Percentiles rank a stretch among this genome's conserved stretches.
Evolutionary conservation across 768 basidiomycete genomes (phyloP).

Genomic region (Lanmaoa pseudosensibilis): DNA sequence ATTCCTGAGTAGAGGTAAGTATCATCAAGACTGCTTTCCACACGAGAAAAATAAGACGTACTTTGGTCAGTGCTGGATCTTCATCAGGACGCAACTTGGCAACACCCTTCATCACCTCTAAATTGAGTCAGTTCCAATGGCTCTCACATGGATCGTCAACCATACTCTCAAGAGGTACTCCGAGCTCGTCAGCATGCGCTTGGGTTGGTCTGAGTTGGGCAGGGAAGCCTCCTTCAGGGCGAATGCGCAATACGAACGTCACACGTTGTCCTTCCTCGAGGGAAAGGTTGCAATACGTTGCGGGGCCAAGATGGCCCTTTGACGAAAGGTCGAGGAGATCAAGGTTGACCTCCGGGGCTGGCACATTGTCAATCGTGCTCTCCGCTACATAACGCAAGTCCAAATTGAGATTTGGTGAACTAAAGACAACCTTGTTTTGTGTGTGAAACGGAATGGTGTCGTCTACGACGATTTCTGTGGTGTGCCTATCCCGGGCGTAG

Average conservation of each 20-base stretch:
- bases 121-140: background rate
- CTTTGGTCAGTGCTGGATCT: constrained; percentile 75
- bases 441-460: constrained; percentile 38
- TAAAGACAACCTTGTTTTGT: constrained; percentile 63
- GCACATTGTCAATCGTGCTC: constrained; percentile 50
- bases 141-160: background rate
- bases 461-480: constrained; percentile 55
- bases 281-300: constrained; percentile 55
- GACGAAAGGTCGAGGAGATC: constrained; percentile 61
- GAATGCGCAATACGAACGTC: constrained; percentile 82
- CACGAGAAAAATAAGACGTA: constrained; percentile 20
- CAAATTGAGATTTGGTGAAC: constrained; percentile 54
- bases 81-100: constrained; percentile 50
- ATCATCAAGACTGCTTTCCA: background rate
- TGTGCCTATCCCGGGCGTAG: constrained; percentile 80
- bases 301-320: constrained; percentile 75
- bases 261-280: constrained; percentile 85
- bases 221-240: constrained; percentile 41
- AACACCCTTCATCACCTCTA: constrained; percentile 46
- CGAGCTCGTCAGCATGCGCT: constrained; percentile 43
- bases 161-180: constrained; percentile 46
- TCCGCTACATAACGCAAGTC: constrained; percentile 79
- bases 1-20: constrained; percentile 38
- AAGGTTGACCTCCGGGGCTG: constrained; percentile 54
- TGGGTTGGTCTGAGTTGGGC: constrained; percentile 32